Conservation (phyloP, 78 protist genomes). For the Dictyostelium discoideum region DNA sequence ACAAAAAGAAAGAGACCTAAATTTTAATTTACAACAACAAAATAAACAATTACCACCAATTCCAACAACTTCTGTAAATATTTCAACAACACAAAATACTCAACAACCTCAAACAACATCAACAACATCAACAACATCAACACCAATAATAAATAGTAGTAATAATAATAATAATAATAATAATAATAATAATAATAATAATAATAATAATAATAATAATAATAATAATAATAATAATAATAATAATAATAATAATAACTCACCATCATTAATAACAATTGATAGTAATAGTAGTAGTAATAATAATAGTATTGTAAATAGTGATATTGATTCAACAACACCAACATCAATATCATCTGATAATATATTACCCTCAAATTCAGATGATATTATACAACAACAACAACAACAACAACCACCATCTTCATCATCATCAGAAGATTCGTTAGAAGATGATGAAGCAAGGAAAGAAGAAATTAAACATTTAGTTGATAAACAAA, state of each 20-base stretch:
- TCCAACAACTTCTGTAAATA: background rate
- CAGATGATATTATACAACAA: background rate
- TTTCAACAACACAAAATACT: background rate
- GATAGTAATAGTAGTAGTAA: background rate
- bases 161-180: background rate
- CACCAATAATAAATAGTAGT: background rate
- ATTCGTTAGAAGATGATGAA: background rate
- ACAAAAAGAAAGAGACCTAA: background rate
- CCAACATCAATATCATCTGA: background rate
- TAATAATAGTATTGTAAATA: background rate
- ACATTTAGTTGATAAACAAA: constrained; percentile 70
- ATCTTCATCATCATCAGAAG: background rate
- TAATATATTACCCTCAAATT: background rate
- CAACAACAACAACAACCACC: too few relatives aligned
- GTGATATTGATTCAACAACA: background rate
- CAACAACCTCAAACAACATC: too few relatives aligned
- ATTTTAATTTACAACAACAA: background rate
- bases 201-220: background rate
- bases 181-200: background rate
- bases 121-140: too few relatives aligned
- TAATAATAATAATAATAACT: too few relatives aligned
- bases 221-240: background rate
- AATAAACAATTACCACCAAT: background rate
- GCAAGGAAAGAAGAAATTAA: constrained; percentile 19
- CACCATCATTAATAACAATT: too few relatives aligned